Base-by-base conservation (phyloP, 2,329 filamentous ascomycete genomes). In the Aspergillus sp. region DNA sequence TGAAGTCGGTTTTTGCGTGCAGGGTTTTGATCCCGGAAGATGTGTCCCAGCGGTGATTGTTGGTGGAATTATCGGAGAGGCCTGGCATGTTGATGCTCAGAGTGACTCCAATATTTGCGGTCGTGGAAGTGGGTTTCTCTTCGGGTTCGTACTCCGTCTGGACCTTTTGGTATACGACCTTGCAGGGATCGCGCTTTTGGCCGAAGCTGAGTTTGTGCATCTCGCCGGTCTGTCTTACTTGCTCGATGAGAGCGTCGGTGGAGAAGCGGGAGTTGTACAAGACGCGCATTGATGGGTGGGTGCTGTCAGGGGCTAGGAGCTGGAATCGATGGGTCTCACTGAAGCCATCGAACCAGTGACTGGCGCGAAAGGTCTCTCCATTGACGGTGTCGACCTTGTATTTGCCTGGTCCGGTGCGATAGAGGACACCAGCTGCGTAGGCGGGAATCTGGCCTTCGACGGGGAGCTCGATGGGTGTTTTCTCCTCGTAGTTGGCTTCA, bases 331-430 rank as follows among this genome's bases (percentile, higher is more conserved):
- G 90, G 81, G 58, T 90, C 85, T 3, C 86, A 84, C 60, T 71
- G 52, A 92, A 87, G 5, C 89, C 89, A 71, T 95, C 91, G 66
- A 95, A 95, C 91, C 91, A 95, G 73, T 95, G 91, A 1, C 82
- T 85, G 12, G 88, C 80, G 32, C 81, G 79, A 68, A 88, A 87
- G 0, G 81, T 84, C 13, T 76, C 77, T n/a, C 87, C 86, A 3
- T 81, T 80, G 2, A 84, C 75, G 0, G 85, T 87, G n/a, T 87
- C 80, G 3, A 92, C 76, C 39, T 83, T 83, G 72, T 84, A 85
- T 28, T 84, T 82, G 1, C 90, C 89, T 0, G 90, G 90, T 0
- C 91, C 91, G 0, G 89, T 92, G 23, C 91, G 84, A 73, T 89
- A 94, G 0, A 95, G 81, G 1, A 84, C 81, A 1, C 91, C 91